These are phyloP conservation scores for Epichloe coenophiala DNA, from an alignment of 2,329 filamentous ascomycete genomes.

Conservation along the genomic window DNA sequence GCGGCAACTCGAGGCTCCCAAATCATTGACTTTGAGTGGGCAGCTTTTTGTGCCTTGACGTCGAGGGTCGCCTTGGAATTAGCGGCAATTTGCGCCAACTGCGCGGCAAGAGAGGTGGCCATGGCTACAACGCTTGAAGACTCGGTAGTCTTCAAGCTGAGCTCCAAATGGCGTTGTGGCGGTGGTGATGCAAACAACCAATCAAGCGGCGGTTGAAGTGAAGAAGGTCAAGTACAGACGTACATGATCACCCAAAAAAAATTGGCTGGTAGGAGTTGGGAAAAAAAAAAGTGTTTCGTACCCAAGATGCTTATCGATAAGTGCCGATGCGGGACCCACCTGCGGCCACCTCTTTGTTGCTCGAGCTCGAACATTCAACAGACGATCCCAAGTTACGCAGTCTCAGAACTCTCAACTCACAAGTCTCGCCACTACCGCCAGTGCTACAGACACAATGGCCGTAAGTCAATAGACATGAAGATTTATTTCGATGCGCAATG, in stretches of 20 bases:
- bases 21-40: conserved; percentile 88
- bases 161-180: background rate
- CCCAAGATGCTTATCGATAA: background rate
- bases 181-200: background rate
- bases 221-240: background rate
- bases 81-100: conserved; percentile 83
- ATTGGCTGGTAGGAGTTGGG: conserved; percentile 6
- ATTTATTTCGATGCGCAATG: background rate
- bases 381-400: no score
- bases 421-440: no score
- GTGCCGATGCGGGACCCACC: background rate
- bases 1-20: conserved; percentile 79
- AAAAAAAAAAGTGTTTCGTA: background rate
- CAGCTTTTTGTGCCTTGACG: conserved; percentile 80
- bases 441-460: conserved; percentile 8
- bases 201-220: background rate
- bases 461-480: conserved; percentile 7
- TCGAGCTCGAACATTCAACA: no score
- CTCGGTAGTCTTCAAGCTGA: background rate
- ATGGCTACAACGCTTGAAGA: conserved; percentile 32
- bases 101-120: conserved; percentile 79
- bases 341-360: no score
- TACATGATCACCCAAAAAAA: background rate
- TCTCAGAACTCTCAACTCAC: no score
- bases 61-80: conserved; percentile 85